A percentile compares a stretch with the other conserved stretches of the same genome.
Conservation (phyloP, 1,284 basidiomycete species). For the Coriolopsis trogii region DNA sequence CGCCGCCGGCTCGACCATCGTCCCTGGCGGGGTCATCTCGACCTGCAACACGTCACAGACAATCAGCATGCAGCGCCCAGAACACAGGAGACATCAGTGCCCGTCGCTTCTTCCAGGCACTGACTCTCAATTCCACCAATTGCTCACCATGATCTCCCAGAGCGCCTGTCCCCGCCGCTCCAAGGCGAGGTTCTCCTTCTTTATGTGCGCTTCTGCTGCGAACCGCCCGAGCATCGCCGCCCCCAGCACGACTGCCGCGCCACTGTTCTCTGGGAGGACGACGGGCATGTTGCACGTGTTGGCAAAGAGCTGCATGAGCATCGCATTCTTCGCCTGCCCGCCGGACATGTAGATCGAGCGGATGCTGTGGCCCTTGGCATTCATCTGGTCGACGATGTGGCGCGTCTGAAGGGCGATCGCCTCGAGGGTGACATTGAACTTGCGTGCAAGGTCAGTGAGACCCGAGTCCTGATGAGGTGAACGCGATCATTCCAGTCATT, state of each 20-base stretch:
- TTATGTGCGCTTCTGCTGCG: conserved; percentile 65
- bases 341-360: conserved; percentile 91
- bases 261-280: conserved; percentile 78
- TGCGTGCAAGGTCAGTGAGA: conserved; percentile 83
- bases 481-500: too few relatives aligned
- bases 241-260: conserved; percentile 88
- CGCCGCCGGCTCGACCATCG: conserved; percentile 70
- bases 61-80: background rate
- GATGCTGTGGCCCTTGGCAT: conserved; percentile 83
- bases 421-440: conserved; percentile 92
- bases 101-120: background rate
- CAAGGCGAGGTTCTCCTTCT: conserved; percentile 41
- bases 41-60: conserved; percentile 47
- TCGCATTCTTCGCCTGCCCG: conserved; percentile 86
- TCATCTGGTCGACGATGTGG: conserved; percentile 94
- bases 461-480: conserved; percentile 70
- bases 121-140: conserved; percentile 2
- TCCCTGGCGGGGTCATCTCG: conserved; percentile 90
- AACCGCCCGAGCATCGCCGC: conserved; percentile 93
- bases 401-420: conserved; percentile 94
- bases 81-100: conserved; percentile 6
- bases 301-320: conserved; percentile 88
- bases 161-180: conserved; percentile 67
- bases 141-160: conserved; percentile 90
- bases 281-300: conserved; percentile 86